Evolutionary conservation across 2,329 filamentous ascomycete species (phyloP).

Genomic region (Aspergillus brunneoviolaceus): DNA sequence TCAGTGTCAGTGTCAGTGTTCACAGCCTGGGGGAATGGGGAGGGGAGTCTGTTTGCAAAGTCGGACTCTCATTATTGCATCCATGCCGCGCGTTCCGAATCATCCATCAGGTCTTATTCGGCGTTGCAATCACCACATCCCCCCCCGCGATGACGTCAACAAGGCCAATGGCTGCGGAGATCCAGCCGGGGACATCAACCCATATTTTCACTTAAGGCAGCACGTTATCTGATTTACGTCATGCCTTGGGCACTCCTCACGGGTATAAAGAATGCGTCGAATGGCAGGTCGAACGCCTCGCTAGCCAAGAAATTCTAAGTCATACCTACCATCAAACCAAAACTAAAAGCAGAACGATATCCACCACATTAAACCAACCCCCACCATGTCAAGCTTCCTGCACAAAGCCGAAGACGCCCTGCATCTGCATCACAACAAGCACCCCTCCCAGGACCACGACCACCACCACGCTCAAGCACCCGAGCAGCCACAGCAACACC

Average conservation of each 20-base stretch:
- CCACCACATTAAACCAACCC: neutral
- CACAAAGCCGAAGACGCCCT: conserved; percentile 6
- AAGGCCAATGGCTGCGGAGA: neutral
- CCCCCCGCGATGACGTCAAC: conserved; percentile 5
- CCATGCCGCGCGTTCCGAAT: conserved; percentile 7
- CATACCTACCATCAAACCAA: neutral
- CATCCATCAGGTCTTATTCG: neutral
- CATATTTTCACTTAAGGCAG: neutral
- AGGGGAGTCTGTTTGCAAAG: too few relatives aligned
- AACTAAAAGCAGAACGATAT: too few relatives aligned
- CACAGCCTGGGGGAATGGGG: too few relatives aligned
- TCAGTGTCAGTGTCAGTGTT: too few relatives aligned
- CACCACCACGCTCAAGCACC: neutral
- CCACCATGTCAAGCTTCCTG: neutral
- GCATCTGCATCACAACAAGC: conserved; percentile 1
- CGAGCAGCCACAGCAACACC: neutral
- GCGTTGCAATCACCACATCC: neutral
- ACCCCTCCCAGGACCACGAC: neutral
- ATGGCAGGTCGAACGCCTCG: neutral
- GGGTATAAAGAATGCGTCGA: neutral
- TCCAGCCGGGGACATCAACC: neutral
- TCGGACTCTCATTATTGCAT: too few relatives aligned
- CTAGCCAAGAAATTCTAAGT: neutral
- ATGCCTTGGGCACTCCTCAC: neutral
- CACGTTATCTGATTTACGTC: conserved; percentile 1